These are phyloP conservation scores for Aureobasidium melanogenum DNA, from an alignment of 2,329 filamentous ascomycete species.

Conservation along the genomic window DNA sequence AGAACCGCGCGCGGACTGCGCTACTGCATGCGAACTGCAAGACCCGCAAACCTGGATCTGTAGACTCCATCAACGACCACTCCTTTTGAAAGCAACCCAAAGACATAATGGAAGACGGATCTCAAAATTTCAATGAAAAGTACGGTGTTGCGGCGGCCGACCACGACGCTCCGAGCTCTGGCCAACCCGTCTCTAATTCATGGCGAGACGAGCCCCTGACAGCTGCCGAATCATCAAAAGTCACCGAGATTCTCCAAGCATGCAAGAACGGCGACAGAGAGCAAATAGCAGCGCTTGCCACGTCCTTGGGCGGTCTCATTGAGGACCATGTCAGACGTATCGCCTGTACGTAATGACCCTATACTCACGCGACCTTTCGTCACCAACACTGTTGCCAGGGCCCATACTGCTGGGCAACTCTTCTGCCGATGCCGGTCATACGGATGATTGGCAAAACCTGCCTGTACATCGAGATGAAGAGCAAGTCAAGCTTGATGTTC, in stretches of 20 bases:
- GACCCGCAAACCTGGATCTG: background rate
- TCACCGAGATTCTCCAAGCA: slow-evolving; percentile 30
- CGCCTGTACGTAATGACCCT: slow-evolving; percentile 57
- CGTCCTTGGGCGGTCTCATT: slow-evolving; percentile 36
- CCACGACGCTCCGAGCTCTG: background rate
- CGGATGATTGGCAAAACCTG: slow-evolving; percentile 51
- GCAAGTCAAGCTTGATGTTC: slow-evolving; percentile 85
- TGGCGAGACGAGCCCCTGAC: slow-evolving; percentile 19
- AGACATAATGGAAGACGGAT: background rate
- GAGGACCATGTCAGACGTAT: slow-evolving; percentile 52
- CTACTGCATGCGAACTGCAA: background rate
- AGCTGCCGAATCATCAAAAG: slow-evolving; percentile 20
- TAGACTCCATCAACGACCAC: background rate
- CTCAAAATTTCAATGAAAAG: background rate
- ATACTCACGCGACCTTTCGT: slow-evolving; percentile 4
- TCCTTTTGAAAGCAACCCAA: background rate
- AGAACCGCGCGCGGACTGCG: background rate
- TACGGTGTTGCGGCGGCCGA: background rate
- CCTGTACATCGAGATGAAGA: slow-evolving; percentile 77
- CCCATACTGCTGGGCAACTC: slow-evolving; percentile 45
- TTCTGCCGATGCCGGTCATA: slow-evolving; percentile 13
- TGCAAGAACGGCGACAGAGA: slow-evolving; percentile 32
- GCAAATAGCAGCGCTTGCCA: slow-evolving; percentile 34
- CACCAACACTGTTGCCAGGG: slow-evolving; percentile 39
- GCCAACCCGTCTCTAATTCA: slow-evolving; percentile 16